These are phyloP conservation scores for Cercospora zeina DNA, from an alignment of 2,329 filamentous ascomycete species.

Conservation along the genomic window DNA sequence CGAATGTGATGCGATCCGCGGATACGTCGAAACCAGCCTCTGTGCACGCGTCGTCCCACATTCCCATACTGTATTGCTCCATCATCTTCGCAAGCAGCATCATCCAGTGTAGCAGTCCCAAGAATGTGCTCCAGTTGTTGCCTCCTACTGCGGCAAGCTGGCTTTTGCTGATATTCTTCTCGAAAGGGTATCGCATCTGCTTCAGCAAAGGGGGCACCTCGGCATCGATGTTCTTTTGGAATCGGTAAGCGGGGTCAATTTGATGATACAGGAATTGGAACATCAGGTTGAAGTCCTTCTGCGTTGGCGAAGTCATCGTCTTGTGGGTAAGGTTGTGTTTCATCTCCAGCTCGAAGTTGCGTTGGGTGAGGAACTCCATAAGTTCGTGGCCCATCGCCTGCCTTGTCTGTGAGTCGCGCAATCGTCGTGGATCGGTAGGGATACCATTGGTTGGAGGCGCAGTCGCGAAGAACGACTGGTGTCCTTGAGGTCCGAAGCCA, in stretches of 20 bases:
- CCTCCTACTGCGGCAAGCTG: slow-evolving; percentile 93
- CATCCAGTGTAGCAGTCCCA: slow-evolving; percentile 96
- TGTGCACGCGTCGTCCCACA: slow-evolving; percentile 86
- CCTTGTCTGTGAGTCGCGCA: slow-evolving; percentile 79
- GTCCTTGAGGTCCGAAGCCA: slow-evolving; percentile 59
- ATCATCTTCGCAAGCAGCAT: slow-evolving; percentile 97
- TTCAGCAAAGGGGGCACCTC: slow-evolving; percentile 92
- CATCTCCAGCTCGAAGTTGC: slow-evolving; percentile 98
- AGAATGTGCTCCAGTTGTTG: slow-evolving; percentile 94
- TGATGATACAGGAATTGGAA: slow-evolving; percentile 97
- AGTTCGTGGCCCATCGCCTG: slow-evolving; percentile 83
- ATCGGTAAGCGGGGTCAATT: slow-evolving; percentile 90
- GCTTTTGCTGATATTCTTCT: slow-evolving; percentile 93
- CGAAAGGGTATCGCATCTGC: slow-evolving; percentile 90
- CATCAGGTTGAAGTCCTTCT: slow-evolving; percentile 97
- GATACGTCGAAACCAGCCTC: slow-evolving; percentile 85
- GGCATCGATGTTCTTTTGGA: slow-evolving; percentile 91
- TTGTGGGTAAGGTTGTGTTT: slow-evolving; percentile 91
- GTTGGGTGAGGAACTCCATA: slow-evolving; percentile 83
- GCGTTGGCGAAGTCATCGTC: slow-evolving; percentile 87
- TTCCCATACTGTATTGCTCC: slow-evolving; percentile 73
- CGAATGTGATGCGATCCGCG: slow-evolving; percentile 89
- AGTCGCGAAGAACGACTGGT: slow-evolving; percentile 94
- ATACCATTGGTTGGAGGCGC: slow-evolving; percentile 78
- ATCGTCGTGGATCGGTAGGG: slow-evolving; percentile 79